These are phyloP conservation scores for Rhexocercosporidium sp. DNA, from an alignment of 2,329 filamentous ascomycete species.

Conservation along the genomic window DNA sequence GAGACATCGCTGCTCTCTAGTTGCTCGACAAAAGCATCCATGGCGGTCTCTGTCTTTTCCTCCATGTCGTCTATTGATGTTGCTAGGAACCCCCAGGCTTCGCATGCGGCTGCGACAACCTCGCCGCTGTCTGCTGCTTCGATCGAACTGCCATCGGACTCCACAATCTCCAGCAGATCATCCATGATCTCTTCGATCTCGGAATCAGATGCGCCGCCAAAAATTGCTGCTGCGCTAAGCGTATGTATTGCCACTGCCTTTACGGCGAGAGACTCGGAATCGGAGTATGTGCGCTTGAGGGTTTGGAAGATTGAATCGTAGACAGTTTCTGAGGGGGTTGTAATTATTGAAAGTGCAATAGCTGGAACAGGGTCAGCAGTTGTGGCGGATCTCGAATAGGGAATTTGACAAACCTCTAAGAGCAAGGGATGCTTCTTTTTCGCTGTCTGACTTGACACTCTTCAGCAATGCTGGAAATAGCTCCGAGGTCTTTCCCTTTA, in stretches of 20 bases:
- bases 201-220: constrained; percentile 67
- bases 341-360: constrained; percentile 67
- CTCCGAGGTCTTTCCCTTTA: constrained; percentile 58
- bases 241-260: constrained; percentile 73
- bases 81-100: constrained; percentile 72
- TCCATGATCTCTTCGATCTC: constrained; percentile 69
- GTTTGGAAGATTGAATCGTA: constrained; percentile 62
- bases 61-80: constrained; percentile 71
- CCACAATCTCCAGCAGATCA: constrained; percentile 69
- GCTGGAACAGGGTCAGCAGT: constrained; percentile 46
- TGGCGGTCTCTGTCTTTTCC: constrained; percentile 64
- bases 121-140: constrained; percentile 65
- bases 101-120: constrained; percentile 67
- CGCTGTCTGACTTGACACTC: constrained; percentile 66
- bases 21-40: constrained; percentile 73
- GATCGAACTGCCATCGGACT: constrained; percentile 68
- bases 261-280: constrained; percentile 59
- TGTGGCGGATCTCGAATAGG: not conserved
- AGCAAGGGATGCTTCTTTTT: constrained; percentile 66
- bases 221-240: constrained; percentile 65
- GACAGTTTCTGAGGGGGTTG: constrained; percentile 62
- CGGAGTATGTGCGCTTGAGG: constrained; percentile 63
- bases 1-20: constrained; percentile 64
- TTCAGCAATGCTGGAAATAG: constrained; percentile 64
- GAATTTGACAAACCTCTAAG: constrained; percentile 54